Evolutionary conservation across 306 rosid genomes (phyloP).

Genomic region (Trifolium fragiferum): DNA sequence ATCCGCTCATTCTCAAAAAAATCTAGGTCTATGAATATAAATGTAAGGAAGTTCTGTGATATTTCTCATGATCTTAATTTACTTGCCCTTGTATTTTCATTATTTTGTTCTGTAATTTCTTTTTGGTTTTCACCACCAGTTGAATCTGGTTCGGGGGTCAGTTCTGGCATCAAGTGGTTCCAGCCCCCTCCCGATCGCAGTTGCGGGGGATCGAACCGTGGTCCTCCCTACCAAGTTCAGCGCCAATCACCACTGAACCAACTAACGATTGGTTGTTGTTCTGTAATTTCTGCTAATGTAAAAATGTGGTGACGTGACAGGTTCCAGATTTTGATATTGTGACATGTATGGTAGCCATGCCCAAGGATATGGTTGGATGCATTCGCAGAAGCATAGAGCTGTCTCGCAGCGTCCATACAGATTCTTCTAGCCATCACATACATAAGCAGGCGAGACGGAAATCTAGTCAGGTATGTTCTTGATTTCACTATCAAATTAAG

Average conservation of each 20-base stretch:
- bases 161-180: too few species aligned
- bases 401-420: slow-evolving; percentile 38
- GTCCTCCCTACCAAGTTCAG: too few species aligned
- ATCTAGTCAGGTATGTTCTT: slow-evolving; percentile 50
- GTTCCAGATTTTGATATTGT: slow-evolving; percentile 69
- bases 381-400: slow-evolving; percentile 55
- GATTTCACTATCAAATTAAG: too few species aligned
- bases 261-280: too few species aligned
- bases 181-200: too few species aligned
- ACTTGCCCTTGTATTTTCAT: not conserved
- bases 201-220: too few species aligned
- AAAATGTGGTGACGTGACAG: slow-evolving; percentile 46
- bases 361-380: slow-evolving; percentile 57
- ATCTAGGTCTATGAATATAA: slow-evolving; percentile 46
- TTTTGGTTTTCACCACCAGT: too few species aligned
- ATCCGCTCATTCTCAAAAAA: slow-evolving; percentile 61
- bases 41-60: slow-evolving; percentile 43
- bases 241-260: too few species aligned
- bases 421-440: slow-evolving; percentile 38
- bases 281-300: slow-evolving; percentile 23
- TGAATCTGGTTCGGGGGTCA: too few species aligned
- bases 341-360: slow-evolving; percentile 58
- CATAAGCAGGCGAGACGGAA: slow-evolving; percentile 34
- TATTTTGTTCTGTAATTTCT: not conserved
- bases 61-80: slow-evolving; percentile 24